These are phyloP conservation scores for Scheffersomyces parashehatae DNA, from an alignment of 1,139 yeast species.

Conservation along the genomic window DNA sequence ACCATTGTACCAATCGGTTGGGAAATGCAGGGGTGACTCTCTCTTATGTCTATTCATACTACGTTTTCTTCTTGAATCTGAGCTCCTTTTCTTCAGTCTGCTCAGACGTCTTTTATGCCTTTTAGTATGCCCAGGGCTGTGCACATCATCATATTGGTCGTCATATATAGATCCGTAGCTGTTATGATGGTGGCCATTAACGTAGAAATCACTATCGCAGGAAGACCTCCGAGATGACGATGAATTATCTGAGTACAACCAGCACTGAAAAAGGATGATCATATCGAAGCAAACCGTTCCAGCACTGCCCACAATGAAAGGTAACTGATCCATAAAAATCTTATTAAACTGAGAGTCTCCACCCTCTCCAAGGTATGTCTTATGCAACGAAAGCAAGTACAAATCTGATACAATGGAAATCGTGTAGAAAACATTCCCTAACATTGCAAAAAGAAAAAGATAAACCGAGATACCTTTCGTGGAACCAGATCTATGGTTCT, in stretches of 20 bases:
- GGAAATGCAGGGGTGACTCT: constrained; percentile 19
- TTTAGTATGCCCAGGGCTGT: neutral
- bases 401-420: constrained; percentile 33
- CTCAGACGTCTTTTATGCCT: neutral
- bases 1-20: constrained; percentile 43
- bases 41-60: neutral
- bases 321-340: constrained; percentile 30
- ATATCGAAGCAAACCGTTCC: constrained; percentile 40
- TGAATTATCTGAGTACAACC: constrained; percentile 18
- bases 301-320: constrained; percentile 37
- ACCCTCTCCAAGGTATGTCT: neutral
- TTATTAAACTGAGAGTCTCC: constrained; percentile 8
- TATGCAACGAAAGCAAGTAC: constrained; percentile 13
- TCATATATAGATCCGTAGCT: constrained; percentile 1
- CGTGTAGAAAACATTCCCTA: constrained; percentile 38
- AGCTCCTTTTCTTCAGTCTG: neutral
- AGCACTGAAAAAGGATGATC: constrained; percentile 34
- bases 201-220: neutral
- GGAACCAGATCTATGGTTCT: constrained; percentile 30
- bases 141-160: neutral
- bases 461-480: constrained; percentile 40
- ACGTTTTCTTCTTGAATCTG: neutral
- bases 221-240: neutral
- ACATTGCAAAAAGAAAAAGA: constrained; percentile 37
- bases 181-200: constrained; percentile 2